These are phyloP conservation scores for Penicillium sp. DNA, from an alignment of 2,329 filamentous ascomycete species.

Conservation along the genomic window DNA sequence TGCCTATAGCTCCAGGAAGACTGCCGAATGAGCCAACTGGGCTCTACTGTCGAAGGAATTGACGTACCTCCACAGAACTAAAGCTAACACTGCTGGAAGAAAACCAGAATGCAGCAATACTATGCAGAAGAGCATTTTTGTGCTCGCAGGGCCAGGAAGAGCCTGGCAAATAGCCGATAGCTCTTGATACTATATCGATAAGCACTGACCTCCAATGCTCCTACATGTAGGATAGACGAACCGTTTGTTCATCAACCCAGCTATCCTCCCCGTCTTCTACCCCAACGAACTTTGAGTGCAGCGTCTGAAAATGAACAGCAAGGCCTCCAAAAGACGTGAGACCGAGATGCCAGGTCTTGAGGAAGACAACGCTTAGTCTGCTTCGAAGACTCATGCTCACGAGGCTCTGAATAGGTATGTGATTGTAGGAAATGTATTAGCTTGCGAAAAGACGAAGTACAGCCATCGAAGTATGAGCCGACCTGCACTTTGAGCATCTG, in stretches of 20 bases:
- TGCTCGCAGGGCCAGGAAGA: conserved; percentile 69
- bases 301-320: conserved; percentile 71
- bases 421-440: conserved; percentile 10
- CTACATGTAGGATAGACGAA: conserved; percentile 38
- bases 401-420: background rate
- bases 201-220: background rate
- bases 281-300: conserved; percentile 65
- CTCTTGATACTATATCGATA: conserved; percentile 65
- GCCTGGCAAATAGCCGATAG: conserved; percentile 73
- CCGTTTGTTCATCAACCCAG: conserved; percentile 73
- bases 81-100: conserved; percentile 60
- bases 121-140: conserved; percentile 73
- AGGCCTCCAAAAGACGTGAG: conserved; percentile 71
- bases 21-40: conserved; percentile 38
- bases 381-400: conserved; percentile 13
- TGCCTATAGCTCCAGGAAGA: too few relatives aligned
- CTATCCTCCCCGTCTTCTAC: conserved; percentile 48
- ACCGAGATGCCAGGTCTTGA: conserved; percentile 63
- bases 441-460: conserved; percentile 14
- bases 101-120: conserved; percentile 68
- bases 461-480: background rate
- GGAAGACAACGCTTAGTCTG: conserved; percentile 41
- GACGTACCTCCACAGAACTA: conserved; percentile 66
- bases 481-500: too few relatives aligned
- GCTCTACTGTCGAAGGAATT: background rate